Percentiles rank a stretch among this genome's conserved stretches.
Conservation (phyloP, 352 stramenopile species). For the Pythium phragmitis region DNA sequence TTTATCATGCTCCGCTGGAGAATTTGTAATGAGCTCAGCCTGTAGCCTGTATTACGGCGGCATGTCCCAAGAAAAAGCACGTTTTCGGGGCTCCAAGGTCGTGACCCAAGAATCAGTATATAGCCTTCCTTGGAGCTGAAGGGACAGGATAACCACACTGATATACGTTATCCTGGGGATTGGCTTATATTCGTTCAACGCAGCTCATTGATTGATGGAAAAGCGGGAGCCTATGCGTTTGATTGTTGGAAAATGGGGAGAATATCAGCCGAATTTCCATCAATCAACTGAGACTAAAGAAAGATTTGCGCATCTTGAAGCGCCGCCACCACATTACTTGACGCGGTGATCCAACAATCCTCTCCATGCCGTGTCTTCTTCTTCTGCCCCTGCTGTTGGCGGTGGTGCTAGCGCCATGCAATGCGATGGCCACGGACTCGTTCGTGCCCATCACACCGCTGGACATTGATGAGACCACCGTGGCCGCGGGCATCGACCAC, state of each 20-base stretch:
- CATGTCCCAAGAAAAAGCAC: too few relatives aligned
- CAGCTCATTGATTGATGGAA: too few relatives aligned
- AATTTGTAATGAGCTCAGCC: too few relatives aligned
- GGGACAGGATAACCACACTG: too few relatives aligned
- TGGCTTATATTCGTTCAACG: too few relatives aligned
- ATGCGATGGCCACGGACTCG: not conserved
- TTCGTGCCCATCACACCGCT: slow-evolving; percentile 38
- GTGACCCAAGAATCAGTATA: too few relatives aligned
- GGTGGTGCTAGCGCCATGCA: not conserved
- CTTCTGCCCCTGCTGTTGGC: not conserved
- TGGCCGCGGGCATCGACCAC: slow-evolving; percentile 76
- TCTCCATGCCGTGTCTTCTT: not conserved
- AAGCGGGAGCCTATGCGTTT: not conserved
- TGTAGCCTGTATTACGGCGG: too few relatives aligned
- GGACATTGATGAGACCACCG: slow-evolving; percentile 76
- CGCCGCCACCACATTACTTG: not conserved
- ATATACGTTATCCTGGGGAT: too few relatives aligned
- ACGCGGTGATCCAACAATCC: not conserved
- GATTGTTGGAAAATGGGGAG: not conserved
- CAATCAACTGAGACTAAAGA: not conserved
- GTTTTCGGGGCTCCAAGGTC: too few relatives aligned
- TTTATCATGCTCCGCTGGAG: too few relatives aligned
- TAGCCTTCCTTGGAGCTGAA: too few relatives aligned
- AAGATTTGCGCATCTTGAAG: not conserved
- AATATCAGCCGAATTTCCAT: not conserved